A percentile compares a stretch with the other conserved stretches of the same genome.
These are phyloP conservation scores for Lachnellula arida DNA, from an alignment of 2,329 filamentous ascomycete species.

Conservation along the genomic window DNA sequence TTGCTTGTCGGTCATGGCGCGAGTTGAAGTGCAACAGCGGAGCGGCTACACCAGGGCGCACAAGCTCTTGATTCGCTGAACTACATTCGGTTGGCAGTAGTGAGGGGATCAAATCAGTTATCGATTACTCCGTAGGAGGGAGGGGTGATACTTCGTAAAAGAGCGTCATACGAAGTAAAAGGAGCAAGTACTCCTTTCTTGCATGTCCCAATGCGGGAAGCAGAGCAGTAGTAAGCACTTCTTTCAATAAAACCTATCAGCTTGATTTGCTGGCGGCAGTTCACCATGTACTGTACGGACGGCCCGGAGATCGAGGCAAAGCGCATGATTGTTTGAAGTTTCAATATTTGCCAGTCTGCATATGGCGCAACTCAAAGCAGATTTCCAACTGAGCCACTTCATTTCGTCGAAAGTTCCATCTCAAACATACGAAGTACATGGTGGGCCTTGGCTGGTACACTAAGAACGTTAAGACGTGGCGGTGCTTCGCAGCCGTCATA, in stretches of 20 bases:
- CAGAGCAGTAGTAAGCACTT: not conserved
- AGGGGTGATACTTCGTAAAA: conserved; percentile 6
- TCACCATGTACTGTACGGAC: too few species aligned
- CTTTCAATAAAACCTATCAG: conserved; percentile 24
- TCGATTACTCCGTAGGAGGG: conserved; percentile 18
- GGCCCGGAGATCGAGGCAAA: not conserved
- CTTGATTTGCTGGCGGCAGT: too few species aligned
- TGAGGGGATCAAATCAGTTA: conserved; percentile 19
- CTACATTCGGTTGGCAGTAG: not conserved
- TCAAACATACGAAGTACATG: too few species aligned
- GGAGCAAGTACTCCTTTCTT: conserved; percentile 1
- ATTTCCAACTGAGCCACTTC: not conserved
- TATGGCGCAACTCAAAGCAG: not conserved
- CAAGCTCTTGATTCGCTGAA: conserved; percentile 1
- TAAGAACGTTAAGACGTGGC: not conserved
- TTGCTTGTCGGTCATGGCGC: conserved; percentile 7
- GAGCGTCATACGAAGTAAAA: conserved; percentile 12
- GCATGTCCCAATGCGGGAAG: conserved; percentile 5
- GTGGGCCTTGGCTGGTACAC: not conserved
- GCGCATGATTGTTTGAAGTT: conserved; percentile 3
- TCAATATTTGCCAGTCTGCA: conserved; percentile 1
- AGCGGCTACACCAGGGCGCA: conserved; percentile 1
- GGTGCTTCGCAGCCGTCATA: not conserved
- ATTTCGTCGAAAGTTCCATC: not conserved
- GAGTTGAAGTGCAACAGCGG: conserved; percentile 6